Conservation (phyloP, 1,284 basidiomycete genomes). For the Ustilago cynodontis region DNA sequence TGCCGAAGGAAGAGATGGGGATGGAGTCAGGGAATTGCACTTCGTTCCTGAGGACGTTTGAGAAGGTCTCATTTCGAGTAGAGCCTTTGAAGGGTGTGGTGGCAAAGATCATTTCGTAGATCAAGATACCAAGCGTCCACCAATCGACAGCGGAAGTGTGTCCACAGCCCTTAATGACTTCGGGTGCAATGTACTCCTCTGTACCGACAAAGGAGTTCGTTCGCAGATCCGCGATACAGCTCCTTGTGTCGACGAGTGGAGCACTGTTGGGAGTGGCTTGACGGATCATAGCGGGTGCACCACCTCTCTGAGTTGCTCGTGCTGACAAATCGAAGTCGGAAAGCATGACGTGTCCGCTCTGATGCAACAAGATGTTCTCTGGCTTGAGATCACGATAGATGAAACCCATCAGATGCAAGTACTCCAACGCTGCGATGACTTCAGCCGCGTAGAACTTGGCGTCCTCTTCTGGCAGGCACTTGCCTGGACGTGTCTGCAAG, state of each 20-base stretch:
- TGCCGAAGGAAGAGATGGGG: slow-evolving; percentile 82
- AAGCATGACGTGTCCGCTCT: slow-evolving; percentile 98
- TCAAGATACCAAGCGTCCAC: slow-evolving; percentile 98
- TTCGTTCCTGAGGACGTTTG: slow-evolving; percentile 89
- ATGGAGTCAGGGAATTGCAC: slow-evolving; percentile 89
- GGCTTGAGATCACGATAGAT: slow-evolving; percentile 90
- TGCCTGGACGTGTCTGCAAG: slow-evolving; percentile 82
- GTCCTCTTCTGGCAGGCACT: slow-evolving; percentile 93
- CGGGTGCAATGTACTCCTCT: slow-evolving; percentile 98
- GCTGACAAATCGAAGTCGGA: slow-evolving; percentile 99
- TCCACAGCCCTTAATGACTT: slow-evolving; percentile 96
- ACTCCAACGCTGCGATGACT: slow-evolving; percentile 93
- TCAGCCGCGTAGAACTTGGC: slow-evolving; percentile 98
- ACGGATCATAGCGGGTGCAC: slow-evolving; percentile 89
- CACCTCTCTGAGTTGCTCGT: slow-evolving; percentile 81
- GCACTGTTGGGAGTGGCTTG: slow-evolving; percentile 89
- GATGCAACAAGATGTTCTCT: slow-evolving; percentile 95
- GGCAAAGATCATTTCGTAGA: slow-evolving; percentile 99
- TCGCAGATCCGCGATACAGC: slow-evolving; percentile 95
- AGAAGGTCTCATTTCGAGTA: slow-evolving; percentile 94
- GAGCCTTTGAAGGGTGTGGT: slow-evolving; percentile 98
- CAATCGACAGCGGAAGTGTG: slow-evolving; percentile 99
- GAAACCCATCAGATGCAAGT: slow-evolving; percentile 98
- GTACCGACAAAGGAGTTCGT: slow-evolving; percentile 99
- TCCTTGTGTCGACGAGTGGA: slow-evolving; percentile 93